Base-by-base conservation (phyloP, 1,139 yeast species). In the Candida mesenterica region DNA sequence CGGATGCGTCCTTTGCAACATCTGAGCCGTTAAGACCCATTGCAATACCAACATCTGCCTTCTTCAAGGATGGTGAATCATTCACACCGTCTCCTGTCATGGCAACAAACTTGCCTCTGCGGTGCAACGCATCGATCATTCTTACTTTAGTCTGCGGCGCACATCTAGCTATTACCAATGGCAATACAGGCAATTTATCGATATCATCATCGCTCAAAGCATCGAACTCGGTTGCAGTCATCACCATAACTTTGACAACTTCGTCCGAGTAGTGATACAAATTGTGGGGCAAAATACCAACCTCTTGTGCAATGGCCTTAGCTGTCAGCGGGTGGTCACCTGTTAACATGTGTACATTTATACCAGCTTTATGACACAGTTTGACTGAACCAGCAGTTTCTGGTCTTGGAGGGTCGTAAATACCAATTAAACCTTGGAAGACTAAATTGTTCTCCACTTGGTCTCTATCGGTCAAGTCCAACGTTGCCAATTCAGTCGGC, bases 1-100 rank as follows among this genome's bases (percentile, higher is more conserved):
- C 82, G 7, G 79, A 70, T 1, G 82, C 81, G 39, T 75, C 68
- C 43, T 76, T 72, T 12, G 82, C 82, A 30, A 76, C 82, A 52
- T 76, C 82, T 1, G 80, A 74, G 4, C 72, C 72, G 40, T 64
- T 64, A 41, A 65, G 53, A 18, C 72, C 72, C 72, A 65, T 65
- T 16, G 71, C 70, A 48, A 65, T 61, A 26, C 68, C 67, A n/a
- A 62, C 67, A 37, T 62, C 66, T 3, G 68, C 67, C 38, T 57
- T 60, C 42, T 62, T 62, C 37, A 62, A 51, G 3, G 67, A 61
- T 0, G 68, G 68, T 3, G 66, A 61, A 45, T 62, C 68, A 36
- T 62, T 62, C n/a, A 62, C 68, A 17, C 68, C 68, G 37, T 62
- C 68, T 24, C 68, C 68, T 3, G 68, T 62, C 68, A 62, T 62